These are phyloP conservation scores for Ramaria rubella DNA, from an alignment of 768 basidiomycete species.

Conservation along the genomic window DNA sequence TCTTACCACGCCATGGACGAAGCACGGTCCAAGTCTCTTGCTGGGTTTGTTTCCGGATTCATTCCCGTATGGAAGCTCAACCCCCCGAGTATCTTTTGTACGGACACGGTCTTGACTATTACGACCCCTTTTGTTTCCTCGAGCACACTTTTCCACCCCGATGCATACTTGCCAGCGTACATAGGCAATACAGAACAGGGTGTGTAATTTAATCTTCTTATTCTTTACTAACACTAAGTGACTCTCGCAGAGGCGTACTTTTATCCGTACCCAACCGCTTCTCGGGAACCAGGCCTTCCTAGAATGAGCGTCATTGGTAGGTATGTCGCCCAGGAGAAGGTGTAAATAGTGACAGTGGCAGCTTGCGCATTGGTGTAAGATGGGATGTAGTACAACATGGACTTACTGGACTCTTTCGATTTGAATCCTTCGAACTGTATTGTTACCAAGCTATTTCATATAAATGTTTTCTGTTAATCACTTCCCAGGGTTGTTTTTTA, in stretches of 20 bases:
- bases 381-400: too few species aligned
- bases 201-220: not conserved
- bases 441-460: too few species aligned
- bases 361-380: not conserved
- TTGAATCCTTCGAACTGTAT: too few species aligned
- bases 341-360: not conserved
- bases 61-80: slow-evolving; percentile 38
- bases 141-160: slow-evolving; percentile 35
- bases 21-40: slow-evolving; percentile 29
- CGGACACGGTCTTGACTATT: slow-evolving; percentile 30
- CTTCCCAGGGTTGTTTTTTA: too few species aligned
- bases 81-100: slow-evolving; percentile 34
- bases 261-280: slow-evolving; percentile 3
- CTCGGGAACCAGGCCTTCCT: not conserved
- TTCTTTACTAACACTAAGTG: not conserved
- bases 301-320: slow-evolving; percentile 6
- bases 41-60: slow-evolving; percentile 14
- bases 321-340: not conserved
- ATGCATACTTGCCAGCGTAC: slow-evolving; percentile 32
- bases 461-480: too few species aligned
- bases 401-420: too few species aligned
- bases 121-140: slow-evolving; percentile 29
- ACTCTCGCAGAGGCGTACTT: not conserved
- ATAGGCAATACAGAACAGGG: slow-evolving; percentile 3
- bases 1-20: slow-evolving; percentile 31